A percentile compares a stretch with the other conserved stretches of the same genome.
These are phyloP conservation scores for Oryza glaberrima DNA, from an alignment of 176 grass and related monocot genomes.

Conservation along the genomic window DNA sequence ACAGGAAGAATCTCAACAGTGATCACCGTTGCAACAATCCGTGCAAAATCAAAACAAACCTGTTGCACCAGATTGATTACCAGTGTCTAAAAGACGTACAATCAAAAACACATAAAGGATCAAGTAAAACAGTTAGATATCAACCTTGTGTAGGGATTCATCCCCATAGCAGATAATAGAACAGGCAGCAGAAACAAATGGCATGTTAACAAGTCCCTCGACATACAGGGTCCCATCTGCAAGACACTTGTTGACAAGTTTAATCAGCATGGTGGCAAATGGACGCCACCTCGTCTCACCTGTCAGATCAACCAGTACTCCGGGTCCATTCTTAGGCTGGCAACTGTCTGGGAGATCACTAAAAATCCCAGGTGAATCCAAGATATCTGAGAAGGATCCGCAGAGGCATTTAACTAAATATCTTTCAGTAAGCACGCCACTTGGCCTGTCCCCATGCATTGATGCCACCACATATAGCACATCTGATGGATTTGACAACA, in stretches of 20 bases:
- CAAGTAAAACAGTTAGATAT: slow-evolving; percentile 30
- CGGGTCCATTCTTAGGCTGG: slow-evolving; percentile 64
- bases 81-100: slow-evolving; percentile 7
- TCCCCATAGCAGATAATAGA: slow-evolving; percentile 77
- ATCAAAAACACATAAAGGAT: slow-evolving; percentile 4
- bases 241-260: slow-evolving; percentile 82
- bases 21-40: slow-evolving; percentile 71
- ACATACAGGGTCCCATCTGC: slow-evolving; percentile 88
- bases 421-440: slow-evolving; percentile 46
- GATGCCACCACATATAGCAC: slow-evolving; percentile 63
- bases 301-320: slow-evolving; percentile 74
- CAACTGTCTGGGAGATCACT: slow-evolving; percentile 73
- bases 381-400: slow-evolving; percentile 60
- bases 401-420: slow-evolving; percentile 67
- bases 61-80: slow-evolving; percentile 44
- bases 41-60: slow-evolving; percentile 95
- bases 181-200: slow-evolving; percentile 75
- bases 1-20: slow-evolving; percentile 74
- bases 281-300: slow-evolving; percentile 62
- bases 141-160: slow-evolving; percentile 82
- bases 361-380: slow-evolving; percentile 62
- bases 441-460: slow-evolving; percentile 40
- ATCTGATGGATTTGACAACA: slow-evolving; percentile 59
- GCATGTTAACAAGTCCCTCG: slow-evolving; percentile 69
- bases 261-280: slow-evolving; percentile 75